Base-by-base conservation (phyloP, 2,329 filamentous ascomycete genomes). In the Sporothrix curviconia region DNA sequence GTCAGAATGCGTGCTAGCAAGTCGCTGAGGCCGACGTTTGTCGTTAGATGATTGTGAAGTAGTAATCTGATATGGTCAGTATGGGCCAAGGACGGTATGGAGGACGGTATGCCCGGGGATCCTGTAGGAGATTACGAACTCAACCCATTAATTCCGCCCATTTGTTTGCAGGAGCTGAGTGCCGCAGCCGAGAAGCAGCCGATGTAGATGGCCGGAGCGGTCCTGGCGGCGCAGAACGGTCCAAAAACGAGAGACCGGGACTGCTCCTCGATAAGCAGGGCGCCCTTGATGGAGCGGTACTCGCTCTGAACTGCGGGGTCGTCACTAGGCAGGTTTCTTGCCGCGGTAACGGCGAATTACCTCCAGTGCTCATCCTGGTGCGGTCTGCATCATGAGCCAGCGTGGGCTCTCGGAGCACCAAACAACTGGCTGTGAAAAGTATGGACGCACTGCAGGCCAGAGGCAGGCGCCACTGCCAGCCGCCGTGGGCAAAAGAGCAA, bases 1-100 rank as follows among this genome's bases (percentile, higher is more conserved):
- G 51, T 54, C 19, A 32, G 36, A 3, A 28, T 56, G 40, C 22
- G 64, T 7, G 55, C 55, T 3, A 28, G 43, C 11, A 53, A 12
- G 22, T 14, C 30, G 19, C 51, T 42, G 5, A 50, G 51, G 37
- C 51, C 51, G 37, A 54, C 51, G 51, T 50, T 51, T 12, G 30
- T 51, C 9, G 47, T 51, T 11, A 51, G 34, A 51, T 51, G 28
- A 51, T 51, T 11, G 47, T 51, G n/a, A 51, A 51, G 19, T 51
- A 51, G 19, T 51, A 51, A 19, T 28, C 30, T 12, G 14, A 19
- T 4, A 47, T n/a, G 4, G 22, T 24, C 15, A 39, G 36, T 39
- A n/a, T n/a, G n/a, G n/a, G n/a, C n/a, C n/a, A n/a, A n/a, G n/a
- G n/a, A n/a, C n/a, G n/a, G n/a, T n/a, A n/a, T n/a, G n/a, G n/a